These are phyloP conservation scores for Blastobotrys arbuscula DNA, from an alignment of 1,139 yeast genomes.

Conservation along the genomic window DNA sequence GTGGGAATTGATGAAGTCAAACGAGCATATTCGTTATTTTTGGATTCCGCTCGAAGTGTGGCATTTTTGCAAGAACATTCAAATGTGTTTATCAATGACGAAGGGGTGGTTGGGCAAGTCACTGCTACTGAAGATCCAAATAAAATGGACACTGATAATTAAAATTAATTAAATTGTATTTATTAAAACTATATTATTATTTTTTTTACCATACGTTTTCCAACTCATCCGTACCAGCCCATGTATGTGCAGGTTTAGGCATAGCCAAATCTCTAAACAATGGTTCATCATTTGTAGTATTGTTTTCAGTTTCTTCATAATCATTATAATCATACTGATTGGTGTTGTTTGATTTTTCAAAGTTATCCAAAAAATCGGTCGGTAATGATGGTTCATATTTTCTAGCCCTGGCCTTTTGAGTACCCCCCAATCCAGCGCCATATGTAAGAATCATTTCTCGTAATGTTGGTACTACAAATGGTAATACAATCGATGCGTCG, in stretches of 20 bases:
- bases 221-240: slow-evolving; percentile 9
- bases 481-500: slow-evolving; percentile 33
- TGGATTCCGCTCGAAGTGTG: slow-evolving; percentile 85
- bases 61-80: slow-evolving; percentile 30
- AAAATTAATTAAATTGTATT: not conserved
- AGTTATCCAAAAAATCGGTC: slow-evolving; percentile 35
- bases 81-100: slow-evolving; percentile 24
- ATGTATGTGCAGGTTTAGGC: slow-evolving; percentile 12
- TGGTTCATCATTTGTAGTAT: slow-evolving; percentile 26
- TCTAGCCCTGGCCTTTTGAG: slow-evolving; percentile 32
- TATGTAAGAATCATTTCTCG: slow-evolving; percentile 38
- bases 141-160: slow-evolving; percentile 10
- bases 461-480: slow-evolving; percentile 36
- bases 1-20: slow-evolving; percentile 84
- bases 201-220: slow-evolving; percentile 15
- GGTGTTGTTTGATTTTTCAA: slow-evolving; percentile 25
- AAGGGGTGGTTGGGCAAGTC: slow-evolving; percentile 6
- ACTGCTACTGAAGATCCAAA: slow-evolving; percentile 7
- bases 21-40: slow-evolving; percentile 78
- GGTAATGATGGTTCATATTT: slow-evolving; percentile 38
- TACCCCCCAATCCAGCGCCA: slow-evolving; percentile 41
- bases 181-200: not conserved
- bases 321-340: slow-evolving; percentile 10
- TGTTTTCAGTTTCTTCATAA: slow-evolving; percentile 21
- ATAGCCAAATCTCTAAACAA: slow-evolving; percentile 10